Percentiles rank a stretch among this genome's conserved stretches.
phyloP scores from a whole-genome alignment of 2,329 filamentous ascomycete species.

The Colletotrichum gloeosporioides region DNA sequence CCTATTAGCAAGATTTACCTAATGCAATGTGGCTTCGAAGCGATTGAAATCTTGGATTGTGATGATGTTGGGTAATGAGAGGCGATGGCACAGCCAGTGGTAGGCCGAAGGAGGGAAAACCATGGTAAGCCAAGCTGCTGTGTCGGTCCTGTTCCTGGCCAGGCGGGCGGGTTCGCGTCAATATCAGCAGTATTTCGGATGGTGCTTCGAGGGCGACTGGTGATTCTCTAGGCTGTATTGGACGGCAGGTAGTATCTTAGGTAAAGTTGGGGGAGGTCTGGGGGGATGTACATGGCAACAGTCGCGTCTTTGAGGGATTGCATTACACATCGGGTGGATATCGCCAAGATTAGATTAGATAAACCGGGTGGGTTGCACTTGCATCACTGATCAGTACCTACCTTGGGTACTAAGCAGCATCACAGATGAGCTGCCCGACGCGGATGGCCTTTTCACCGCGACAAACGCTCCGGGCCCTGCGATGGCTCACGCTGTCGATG shows the following conservation, averaged over 20 bases:
- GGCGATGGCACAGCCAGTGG: not conserved
- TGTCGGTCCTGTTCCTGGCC: not conserved
- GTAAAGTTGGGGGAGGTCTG: not conserved
- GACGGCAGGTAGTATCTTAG: not conserved
- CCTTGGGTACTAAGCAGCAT: not conserved
- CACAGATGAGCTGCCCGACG: not conserved
- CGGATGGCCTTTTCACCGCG: not conserved
- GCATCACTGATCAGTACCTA: not conserved
- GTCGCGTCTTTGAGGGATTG: not conserved
- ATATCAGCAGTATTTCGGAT: not conserved
- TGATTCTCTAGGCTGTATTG: not conserved
- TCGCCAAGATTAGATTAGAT: slow-evolving; percentile 19
- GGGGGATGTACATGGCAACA: not conserved
- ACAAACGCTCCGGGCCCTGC: not conserved
- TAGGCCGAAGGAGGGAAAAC: not conserved
- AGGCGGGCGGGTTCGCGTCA: not conserved
- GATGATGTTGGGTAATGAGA: not conserved
- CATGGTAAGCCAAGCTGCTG: not conserved
- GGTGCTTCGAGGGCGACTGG: not conserved
- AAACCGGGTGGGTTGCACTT: not conserved
- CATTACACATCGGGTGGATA: slow-evolving; percentile 10
- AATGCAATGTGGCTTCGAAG: not conserved
- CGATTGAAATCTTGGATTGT: not conserved
- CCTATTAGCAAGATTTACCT: slow-evolving; percentile 14
- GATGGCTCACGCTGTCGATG: not conserved